These are phyloP conservation scores for Aspergillus kassunensis DNA, from an alignment of 495 filamentous ascomycete genomes.

Conservation along the genomic window DNA sequence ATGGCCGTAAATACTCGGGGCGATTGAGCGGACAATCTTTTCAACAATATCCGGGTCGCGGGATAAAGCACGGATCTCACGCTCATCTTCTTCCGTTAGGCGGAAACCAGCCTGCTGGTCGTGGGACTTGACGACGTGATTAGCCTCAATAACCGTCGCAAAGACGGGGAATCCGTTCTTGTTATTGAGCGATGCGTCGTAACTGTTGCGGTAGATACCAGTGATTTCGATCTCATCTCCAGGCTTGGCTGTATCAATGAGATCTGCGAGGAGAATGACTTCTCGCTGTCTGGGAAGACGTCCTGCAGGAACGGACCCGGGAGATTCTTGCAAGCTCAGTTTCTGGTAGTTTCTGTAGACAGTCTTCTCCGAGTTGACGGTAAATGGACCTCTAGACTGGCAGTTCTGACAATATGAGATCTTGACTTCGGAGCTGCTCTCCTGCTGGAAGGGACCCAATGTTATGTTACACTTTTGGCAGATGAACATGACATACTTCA, in stretches of 20 bases:
- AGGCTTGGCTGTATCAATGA: constrained; percentile 95
- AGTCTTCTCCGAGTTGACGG: constrained; percentile 93
- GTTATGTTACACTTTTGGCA: constrained; percentile 90
- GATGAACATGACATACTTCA: constrained; percentile 97
- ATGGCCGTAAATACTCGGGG: constrained; percentile 96
- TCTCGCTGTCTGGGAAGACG: constrained; percentile 93
- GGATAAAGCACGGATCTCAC: constrained; percentile 79
- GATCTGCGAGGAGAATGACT: constrained; percentile 92
- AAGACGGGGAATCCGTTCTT: constrained; percentile 99
- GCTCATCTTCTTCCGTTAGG: constrained; percentile 93
- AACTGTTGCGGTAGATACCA: constrained; percentile 97
- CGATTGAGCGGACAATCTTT: constrained; percentile 91
- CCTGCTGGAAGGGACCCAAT: constrained; percentile 94
- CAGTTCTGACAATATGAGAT: constrained; percentile 97
- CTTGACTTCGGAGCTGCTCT: constrained; percentile 91
- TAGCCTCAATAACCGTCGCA: constrained; percentile 94
- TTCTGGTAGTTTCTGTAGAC: constrained; percentile 99
- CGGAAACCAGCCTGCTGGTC: constrained; percentile 97
- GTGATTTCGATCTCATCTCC: constrained; percentile 98
- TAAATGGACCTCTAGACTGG: constrained; percentile 93
- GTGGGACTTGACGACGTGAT: constrained; percentile 94
- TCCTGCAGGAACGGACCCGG: constrained; percentile 93
- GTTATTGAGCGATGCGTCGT: constrained; percentile 95
- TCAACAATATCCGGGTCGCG: constrained; percentile 90
- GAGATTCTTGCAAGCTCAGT: constrained; percentile 94